A percentile compares a stretch with the other conserved stretches of the same genome.
These are phyloP conservation scores for Phylloporus arenicola DNA, from an alignment of 768 basidiomycete genomes.

Conservation along the genomic window DNA sequence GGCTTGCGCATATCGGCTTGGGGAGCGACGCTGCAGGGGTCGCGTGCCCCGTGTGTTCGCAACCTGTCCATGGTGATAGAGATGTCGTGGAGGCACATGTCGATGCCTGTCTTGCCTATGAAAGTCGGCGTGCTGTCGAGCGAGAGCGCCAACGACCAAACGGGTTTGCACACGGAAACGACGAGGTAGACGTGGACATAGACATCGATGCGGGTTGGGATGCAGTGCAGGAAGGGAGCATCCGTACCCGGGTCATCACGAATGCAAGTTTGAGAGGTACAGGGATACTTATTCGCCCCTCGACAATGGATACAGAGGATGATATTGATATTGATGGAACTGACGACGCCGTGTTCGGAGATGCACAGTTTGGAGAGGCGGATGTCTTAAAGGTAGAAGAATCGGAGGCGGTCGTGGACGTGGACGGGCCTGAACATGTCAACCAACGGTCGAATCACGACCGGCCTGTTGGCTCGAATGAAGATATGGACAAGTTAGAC, in stretches of 20 bases:
- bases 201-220: conserved; percentile 35
- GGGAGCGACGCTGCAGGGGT: conserved; percentile 37
- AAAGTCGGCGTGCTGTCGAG: conserved; percentile 36
- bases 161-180: conserved; percentile 31
- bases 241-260: conserved; percentile 34
- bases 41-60: conserved; percentile 67
- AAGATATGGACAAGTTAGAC: conserved; percentile 44
- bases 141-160: conserved; percentile 19
- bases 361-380: conserved; percentile 69
- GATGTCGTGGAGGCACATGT: conserved; percentile 77
- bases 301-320: conserved; percentile 65
- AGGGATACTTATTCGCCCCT: conserved; percentile 62
- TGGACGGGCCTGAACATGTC: neutral
- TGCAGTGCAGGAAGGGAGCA: conserved; percentile 36
- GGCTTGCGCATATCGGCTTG: conserved; percentile 28
- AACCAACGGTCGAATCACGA: conserved; percentile 17
- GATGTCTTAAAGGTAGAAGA: conserved; percentile 47
- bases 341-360: conserved; percentile 61
- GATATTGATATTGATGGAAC: conserved; percentile 80
- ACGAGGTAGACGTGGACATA: conserved; percentile 30
- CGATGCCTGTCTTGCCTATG: conserved; percentile 69
- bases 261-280: conserved; percentile 43
- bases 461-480: conserved; percentile 23
- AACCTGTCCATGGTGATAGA: conserved; percentile 53
- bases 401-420: conserved; percentile 32